Evolutionary conservation across 2,329 filamentous ascomycete species (phyloP), one percentile per base, ranked within the genome.

Genomic region (Fusarium lateritium): DNA sequence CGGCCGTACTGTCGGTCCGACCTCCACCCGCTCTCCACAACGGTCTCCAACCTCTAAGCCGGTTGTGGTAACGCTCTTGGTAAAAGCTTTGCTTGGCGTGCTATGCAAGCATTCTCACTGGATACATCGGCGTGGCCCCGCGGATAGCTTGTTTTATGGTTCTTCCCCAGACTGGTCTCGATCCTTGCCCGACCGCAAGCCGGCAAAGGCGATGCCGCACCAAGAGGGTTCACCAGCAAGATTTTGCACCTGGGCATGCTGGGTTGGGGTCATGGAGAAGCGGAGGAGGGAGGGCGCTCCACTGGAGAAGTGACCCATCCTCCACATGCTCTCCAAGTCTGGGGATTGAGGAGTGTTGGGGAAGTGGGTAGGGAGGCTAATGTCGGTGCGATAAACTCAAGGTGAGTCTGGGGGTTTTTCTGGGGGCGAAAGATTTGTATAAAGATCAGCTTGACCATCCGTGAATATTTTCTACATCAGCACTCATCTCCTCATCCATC

Each of bases 91-190:
- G 10, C 47, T 24, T 68, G 19, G 65, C 61, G 40, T 26, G 15
- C 8, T 10, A 21, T 7, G 19, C 24, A 5, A 10, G 4, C 13
- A 9, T 1, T 39, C 5, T 36, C 9, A 69, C n/a, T 68, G 65
- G 65, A 5, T 10, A 7, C 8, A 7, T 4, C 5, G 1, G 9
- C 15, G 7, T 22, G 36, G 28, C 11, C 6, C 10, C 22, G 14
- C 31, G 19, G 22, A 24, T 69, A 67, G 65, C 59, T 68, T 67
- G 65, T 65, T 69, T 68, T 69, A 68, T 69, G 65, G 65, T 65
- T 55, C 65, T 68, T 52, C 65, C 65, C 65, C 65, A 53, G 65
- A 67, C 64, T 13, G 56, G 63, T 51, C 65, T 65, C 44, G 52
- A 50, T 49, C 21, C 38, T 54, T 39, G 36, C 34, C 22, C 22